phyloP scores from a whole-genome alignment of 1,284 basidiomycete species.

The Malassezia globosa region DNA sequence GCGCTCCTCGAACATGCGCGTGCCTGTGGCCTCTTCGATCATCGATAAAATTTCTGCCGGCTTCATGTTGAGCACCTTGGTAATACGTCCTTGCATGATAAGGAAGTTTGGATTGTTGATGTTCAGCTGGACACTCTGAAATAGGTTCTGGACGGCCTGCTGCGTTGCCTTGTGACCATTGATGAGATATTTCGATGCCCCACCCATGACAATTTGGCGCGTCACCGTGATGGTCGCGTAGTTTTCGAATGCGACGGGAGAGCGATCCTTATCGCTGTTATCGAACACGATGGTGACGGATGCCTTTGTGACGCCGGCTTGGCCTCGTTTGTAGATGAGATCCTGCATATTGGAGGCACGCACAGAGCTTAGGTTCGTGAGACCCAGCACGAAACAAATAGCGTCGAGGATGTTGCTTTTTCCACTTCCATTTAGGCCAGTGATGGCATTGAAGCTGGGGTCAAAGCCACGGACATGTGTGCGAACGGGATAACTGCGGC shows the following conservation, averaged over 20 bases:
- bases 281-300: slow-evolving; percentile 98
- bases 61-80: slow-evolving; percentile 89
- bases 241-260: slow-evolving; percentile 73
- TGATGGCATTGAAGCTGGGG: slow-evolving; percentile 92
- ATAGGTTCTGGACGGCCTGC: slow-evolving; percentile 76
- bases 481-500: slow-evolving; percentile 69
- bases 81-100: slow-evolving; percentile 82
- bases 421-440: slow-evolving; percentile 69
- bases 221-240: slow-evolving; percentile 88
- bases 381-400: slow-evolving; percentile 46
- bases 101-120: slow-evolving; percentile 99
- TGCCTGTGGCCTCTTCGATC: slow-evolving; percentile 97
- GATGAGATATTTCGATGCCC: slow-evolving; percentile 87
- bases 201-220: slow-evolving; percentile 89
- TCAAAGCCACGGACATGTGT: slow-evolving; percentile 93
- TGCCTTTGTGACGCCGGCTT: slow-evolving; percentile 91
- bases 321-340: slow-evolving; percentile 93
- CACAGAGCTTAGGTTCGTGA: slow-evolving; percentile 50
- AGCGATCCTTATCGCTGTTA: slow-evolving; percentile 81
- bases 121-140: slow-evolving; percentile 94
- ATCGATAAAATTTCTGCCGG: slow-evolving; percentile 94
- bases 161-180: slow-evolving; percentile 93
- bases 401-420: slow-evolving; percentile 52
- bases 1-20: slow-evolving; percentile 96
- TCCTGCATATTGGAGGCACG: slow-evolving; percentile 92